Evolutionary conservation across 2,329 filamentous ascomycete species (phyloP).

Genomic region (Torrubiellomyces zombiae): DNA sequence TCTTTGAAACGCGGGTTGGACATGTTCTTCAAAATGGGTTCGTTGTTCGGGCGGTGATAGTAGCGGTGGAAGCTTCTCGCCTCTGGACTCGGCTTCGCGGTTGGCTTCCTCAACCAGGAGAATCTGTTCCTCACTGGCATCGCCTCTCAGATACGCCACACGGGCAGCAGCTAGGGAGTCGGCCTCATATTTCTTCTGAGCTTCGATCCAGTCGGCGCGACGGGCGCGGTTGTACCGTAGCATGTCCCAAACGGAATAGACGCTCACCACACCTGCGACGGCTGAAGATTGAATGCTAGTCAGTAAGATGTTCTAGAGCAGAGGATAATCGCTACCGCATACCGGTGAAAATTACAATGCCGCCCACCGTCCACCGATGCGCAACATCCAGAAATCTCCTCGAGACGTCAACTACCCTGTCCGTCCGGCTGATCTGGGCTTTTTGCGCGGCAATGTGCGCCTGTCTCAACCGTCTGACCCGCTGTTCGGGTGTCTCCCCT

Average conservation of each 20-base stretch:
- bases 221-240: conserved; percentile 42
- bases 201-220: conserved; percentile 39
- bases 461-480: conserved; percentile 50
- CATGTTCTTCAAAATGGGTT: conserved; percentile 18
- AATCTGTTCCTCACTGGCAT: conserved; percentile 38
- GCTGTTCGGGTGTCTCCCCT: conserved; percentile 50
- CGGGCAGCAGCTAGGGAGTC: conserved; percentile 40
- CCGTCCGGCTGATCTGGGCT: conserved; percentile 35
- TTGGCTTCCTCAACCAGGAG: conserved; percentile 40
- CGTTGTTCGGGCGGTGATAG: conserved; percentile 27
- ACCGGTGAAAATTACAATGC: conserved; percentile 41
- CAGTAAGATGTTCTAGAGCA: background rate
- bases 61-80: conserved; percentile 32
- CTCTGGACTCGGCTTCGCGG: conserved; percentile 25
- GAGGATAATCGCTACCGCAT: conserved; percentile 8
- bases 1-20: conserved; percentile 15
- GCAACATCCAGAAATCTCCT: conserved; percentile 37
- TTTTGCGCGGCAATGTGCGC: conserved; percentile 50
- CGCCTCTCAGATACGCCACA: conserved; percentile 41
- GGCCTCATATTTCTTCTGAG: conserved; percentile 34
- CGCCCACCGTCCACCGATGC: conserved; percentile 36
- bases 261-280: conserved; percentile 36
- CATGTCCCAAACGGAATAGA: conserved; percentile 46
- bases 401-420: conserved; percentile 30
- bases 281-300: conserved; percentile 15